A percentile compares a stretch with the other conserved stretches of the same genome.
Conservation (phyloP, 306 rosid genomes). For the Sophora flavescens region DNA sequence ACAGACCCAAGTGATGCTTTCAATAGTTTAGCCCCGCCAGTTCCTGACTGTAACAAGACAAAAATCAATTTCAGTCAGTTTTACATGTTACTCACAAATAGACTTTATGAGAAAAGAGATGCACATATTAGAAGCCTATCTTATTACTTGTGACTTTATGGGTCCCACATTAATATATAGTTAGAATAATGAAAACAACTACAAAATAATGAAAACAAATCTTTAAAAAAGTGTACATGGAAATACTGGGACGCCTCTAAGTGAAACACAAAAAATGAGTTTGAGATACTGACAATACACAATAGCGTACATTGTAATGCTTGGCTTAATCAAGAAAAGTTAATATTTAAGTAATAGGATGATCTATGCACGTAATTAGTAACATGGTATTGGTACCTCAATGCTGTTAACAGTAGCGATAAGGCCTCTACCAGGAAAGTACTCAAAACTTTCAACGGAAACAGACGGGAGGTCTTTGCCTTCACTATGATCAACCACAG, state of each 20-base stretch:
- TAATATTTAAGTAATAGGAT: neutral
- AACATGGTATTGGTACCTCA: conserved; percentile 68
- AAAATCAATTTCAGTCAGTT: conserved; percentile 49
- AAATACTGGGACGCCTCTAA: conserved; percentile 21
- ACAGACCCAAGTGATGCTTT: conserved; percentile 95
- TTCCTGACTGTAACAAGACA: conserved; percentile 72
- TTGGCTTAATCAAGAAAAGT: conserved; percentile 40
- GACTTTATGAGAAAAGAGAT: conserved; percentile 8
- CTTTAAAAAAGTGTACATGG: neutral
- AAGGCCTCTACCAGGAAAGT: conserved; percentile 97
- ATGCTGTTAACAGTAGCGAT: conserved; percentile 80
- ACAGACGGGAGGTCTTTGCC: conserved; percentile 96
- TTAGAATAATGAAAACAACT: neutral
- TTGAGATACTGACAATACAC: conserved; percentile 37
- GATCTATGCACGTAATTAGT: conserved; percentile 14
- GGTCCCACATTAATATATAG: conserved; percentile 5
- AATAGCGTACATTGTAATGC: conserved; percentile 4
- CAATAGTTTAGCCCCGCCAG: conserved; percentile 62
- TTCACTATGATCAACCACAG: conserved; percentile 94
- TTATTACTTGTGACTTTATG: conserved; percentile 8
- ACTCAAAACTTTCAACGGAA: conserved; percentile 91
- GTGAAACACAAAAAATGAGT: conserved; percentile 34
- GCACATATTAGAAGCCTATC: conserved; percentile 4
- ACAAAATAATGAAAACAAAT: conserved; percentile 18
- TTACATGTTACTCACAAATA: conserved; percentile 35